These are phyloP conservation scores for Exophiala phaeomuriformis DNA, from an alignment of 2,329 filamentous ascomycete species.

Conservation along the genomic window DNA sequence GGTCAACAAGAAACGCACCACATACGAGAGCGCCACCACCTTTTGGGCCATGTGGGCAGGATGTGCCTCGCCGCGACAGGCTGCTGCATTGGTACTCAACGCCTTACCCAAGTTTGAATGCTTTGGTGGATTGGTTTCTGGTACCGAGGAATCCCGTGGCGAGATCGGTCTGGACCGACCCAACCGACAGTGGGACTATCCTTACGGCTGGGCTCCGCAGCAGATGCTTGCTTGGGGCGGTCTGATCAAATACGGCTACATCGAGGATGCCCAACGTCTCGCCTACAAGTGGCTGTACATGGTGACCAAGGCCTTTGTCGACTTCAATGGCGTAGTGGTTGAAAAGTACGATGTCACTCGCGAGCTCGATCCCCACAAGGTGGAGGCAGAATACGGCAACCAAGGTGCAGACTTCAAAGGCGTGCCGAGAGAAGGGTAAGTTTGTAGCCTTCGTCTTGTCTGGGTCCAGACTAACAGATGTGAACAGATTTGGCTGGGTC, in stretches of 20 bases:
- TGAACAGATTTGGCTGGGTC: slow-evolving; percentile 85
- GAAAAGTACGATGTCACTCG: slow-evolving; percentile 98
- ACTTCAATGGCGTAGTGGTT: slow-evolving; percentile 96
- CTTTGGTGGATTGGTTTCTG: slow-evolving; percentile 78
- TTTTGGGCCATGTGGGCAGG: slow-evolving; percentile 98
- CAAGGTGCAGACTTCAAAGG: slow-evolving; percentile 94
- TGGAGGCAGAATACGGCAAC: slow-evolving; percentile 96
- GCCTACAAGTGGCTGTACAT: slow-evolving; percentile 97
- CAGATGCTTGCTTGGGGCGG: slow-evolving; percentile 98
- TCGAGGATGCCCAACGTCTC: slow-evolving; percentile 78
- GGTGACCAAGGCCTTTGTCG: slow-evolving; percentile 96
- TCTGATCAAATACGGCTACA: slow-evolving; percentile 82
- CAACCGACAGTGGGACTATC: slow-evolving; percentile 97
- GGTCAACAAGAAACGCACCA: slow-evolving; percentile 67
- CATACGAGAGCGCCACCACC: slow-evolving; percentile 85
- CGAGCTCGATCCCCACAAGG: slow-evolving; percentile 80
- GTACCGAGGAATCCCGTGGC: slow-evolving; percentile 83
- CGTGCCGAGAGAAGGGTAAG: slow-evolving; percentile 90
- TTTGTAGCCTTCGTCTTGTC: slow-evolving; percentile 27
- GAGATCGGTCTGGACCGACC: slow-evolving; percentile 70
- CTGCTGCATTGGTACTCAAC: slow-evolving; percentile 69
- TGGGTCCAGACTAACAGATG: slow-evolving; percentile 1
- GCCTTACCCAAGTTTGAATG: slow-evolving; percentile 83
- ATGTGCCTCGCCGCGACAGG: slow-evolving; percentile 75
- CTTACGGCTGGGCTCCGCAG: slow-evolving; percentile 96